phyloP scores from a whole-genome alignment of 2,329 filamentous ascomycete species.

The Plenodomus biglobosus region DNA sequence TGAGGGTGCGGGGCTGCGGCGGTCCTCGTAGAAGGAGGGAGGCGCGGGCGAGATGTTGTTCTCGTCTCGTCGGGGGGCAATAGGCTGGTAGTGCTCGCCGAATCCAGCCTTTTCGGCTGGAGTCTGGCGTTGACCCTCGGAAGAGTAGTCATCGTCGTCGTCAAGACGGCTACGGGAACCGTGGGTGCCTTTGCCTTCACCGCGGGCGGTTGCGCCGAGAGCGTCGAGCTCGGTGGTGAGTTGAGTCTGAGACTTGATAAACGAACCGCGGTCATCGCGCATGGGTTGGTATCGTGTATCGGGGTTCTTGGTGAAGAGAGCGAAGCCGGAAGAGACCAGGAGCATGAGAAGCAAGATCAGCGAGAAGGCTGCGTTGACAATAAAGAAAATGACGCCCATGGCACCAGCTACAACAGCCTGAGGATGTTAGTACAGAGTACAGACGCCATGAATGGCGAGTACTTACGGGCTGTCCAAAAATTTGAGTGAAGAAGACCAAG shows the following conservation, averaged over 20 bases:
- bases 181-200: conserved; percentile 61
- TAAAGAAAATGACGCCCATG: conserved; percentile 85
- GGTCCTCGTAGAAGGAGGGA: conserved; percentile 35
- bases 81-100: conserved; percentile 47
- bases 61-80: conserved; percentile 50
- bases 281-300: conserved; percentile 95
- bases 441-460: background rate
- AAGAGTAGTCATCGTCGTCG: conserved; percentile 67
- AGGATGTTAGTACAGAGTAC: conserved; percentile 15
- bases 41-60: conserved; percentile 42
- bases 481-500: conserved; percentile 80
- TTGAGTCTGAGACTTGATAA: conserved; percentile 94
- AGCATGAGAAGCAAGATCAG: conserved; percentile 82
- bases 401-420: conserved; percentile 78
- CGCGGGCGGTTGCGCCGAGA: conserved; percentile 82
- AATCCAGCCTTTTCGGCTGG: conserved; percentile 39
- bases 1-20: conserved; percentile 35
- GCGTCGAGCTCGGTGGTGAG: conserved; percentile 89
- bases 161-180: conserved; percentile 61
- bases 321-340: conserved; percentile 73
- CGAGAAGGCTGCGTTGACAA: conserved; percentile 82
- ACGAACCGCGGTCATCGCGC: conserved; percentile 92
- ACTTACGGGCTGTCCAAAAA: conserved; percentile 78
- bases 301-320: conserved; percentile 88
- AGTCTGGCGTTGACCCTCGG: conserved; percentile 47